phyloP scores from a whole-genome alignment of 2,329 filamentous ascomycete genomes.

The Arthrobotrys pseudoclavata region DNA sequence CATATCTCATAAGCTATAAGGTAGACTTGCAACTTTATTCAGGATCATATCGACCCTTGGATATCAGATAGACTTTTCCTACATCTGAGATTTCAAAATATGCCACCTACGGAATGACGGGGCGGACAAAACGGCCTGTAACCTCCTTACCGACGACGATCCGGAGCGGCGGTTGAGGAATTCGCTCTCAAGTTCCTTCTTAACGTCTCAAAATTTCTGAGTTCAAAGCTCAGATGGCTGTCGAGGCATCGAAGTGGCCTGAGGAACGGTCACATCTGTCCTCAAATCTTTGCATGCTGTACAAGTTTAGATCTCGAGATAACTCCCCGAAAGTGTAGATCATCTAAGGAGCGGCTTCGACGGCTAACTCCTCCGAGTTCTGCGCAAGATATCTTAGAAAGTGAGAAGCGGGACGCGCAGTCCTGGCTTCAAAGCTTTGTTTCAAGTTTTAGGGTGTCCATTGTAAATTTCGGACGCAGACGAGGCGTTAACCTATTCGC shows the following conservation, averaged over 20 bases:
- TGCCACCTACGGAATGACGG: conserved; percentile 40
- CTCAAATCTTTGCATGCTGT: neutral
- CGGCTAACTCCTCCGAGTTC: conserved; percentile 40
- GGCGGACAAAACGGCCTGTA: conserved; percentile 6
- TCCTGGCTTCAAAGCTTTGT: conserved; percentile 31
- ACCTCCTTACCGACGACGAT: conserved; percentile 36
- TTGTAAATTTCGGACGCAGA: conserved; percentile 14
- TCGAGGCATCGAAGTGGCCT: neutral
- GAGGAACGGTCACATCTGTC: neutral
- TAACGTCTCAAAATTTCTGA: neutral
- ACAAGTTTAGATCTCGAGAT: conserved; percentile 17
- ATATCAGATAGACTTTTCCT: conserved; percentile 25
- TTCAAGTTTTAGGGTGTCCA: conserved; percentile 33
- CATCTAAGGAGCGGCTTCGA: conserved; percentile 47
- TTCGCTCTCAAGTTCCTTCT: neutral
- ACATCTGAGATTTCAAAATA: conserved; percentile 19
- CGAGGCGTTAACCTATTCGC: conserved; percentile 26
- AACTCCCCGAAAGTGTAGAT: conserved; percentile 37
- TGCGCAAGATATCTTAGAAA: conserved; percentile 13
- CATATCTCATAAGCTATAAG: neutral
- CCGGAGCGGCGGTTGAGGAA: conserved; percentile 36
- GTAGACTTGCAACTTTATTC: neutral
- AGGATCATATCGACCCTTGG: conserved; percentile 11
- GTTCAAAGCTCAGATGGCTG: neutral
- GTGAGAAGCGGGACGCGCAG: conserved; percentile 27